Conservation (phyloP, 164 flowering plant species). For the Tetracentron sinense region DNA sequence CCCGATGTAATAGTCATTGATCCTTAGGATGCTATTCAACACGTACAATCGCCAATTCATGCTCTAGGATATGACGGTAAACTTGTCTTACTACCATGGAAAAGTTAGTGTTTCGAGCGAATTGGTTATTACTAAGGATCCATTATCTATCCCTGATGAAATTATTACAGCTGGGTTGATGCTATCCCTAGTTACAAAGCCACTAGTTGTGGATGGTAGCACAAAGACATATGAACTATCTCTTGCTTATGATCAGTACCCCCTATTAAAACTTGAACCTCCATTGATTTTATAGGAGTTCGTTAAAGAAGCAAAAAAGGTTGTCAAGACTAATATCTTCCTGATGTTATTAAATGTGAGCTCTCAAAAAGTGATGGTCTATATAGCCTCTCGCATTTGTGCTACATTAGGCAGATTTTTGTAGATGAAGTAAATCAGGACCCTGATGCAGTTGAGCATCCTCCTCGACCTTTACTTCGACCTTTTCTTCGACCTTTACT, state of each 20-base stretch:
- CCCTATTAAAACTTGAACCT: conserved; percentile 52
- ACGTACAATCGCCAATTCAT: conserved; percentile 53
- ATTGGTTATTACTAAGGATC: conserved; percentile 55
- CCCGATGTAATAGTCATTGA: conserved; percentile 63
- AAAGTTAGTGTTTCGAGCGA: conserved; percentile 62
- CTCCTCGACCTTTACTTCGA: too few relatives aligned
- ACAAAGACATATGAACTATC: conserved; percentile 55
- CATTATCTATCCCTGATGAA: conserved; percentile 56
- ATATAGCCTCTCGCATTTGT: conserved; percentile 45
- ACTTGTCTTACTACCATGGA: conserved; percentile 46
- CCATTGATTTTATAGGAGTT: conserved; percentile 59
- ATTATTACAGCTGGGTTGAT: conserved; percentile 49
- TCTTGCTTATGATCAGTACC: conserved; percentile 53
- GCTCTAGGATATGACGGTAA: conserved; percentile 55
- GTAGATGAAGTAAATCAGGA: conserved; percentile 61
- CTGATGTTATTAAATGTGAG: conserved; percentile 42
- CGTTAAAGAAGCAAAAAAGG: conserved; percentile 58
- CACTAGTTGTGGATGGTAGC: conserved; percentile 46
- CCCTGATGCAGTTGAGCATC: conserved; percentile 51
- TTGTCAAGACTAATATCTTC: conserved; percentile 60
- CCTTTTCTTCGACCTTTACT: too few relatives aligned
- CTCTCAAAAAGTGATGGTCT: conserved; percentile 42
- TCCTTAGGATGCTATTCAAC: conserved; percentile 55
- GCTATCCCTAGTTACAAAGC: conserved; percentile 57
- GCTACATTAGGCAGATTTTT: conserved; percentile 57